Evolutionary conservation across 2,329 filamentous ascomycete genomes (phyloP).

Genomic region (Arthrobotrys sphaeroides): DNA sequence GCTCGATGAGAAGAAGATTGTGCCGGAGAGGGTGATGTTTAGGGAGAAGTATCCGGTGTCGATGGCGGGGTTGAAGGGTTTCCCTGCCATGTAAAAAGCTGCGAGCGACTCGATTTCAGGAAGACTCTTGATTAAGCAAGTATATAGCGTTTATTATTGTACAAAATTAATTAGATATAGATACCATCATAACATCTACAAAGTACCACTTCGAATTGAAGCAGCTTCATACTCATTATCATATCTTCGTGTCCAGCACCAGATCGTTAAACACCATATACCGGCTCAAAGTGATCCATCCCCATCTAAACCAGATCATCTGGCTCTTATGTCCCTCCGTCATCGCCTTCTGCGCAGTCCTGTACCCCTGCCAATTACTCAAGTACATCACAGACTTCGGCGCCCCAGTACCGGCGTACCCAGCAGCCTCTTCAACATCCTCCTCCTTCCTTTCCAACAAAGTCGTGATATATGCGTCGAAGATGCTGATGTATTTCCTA

Average conservation of each 20-base stretch:
- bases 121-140: neutral
- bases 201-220: neutral
- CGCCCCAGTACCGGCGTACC: slow-evolving; percentile 51
- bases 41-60: slow-evolving; percentile 32
- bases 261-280: slow-evolving; percentile 98
- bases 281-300: slow-evolving; percentile 87
- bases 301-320: slow-evolving; percentile 98
- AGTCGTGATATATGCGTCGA: slow-evolving; percentile 80
- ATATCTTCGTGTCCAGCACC: slow-evolving; percentile 65
- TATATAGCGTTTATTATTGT: slow-evolving; percentile 20
- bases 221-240: neutral
- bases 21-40: slow-evolving; percentile 39
- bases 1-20: slow-evolving; percentile 22
- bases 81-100: slow-evolving; percentile 22
- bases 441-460: slow-evolving; percentile 59
- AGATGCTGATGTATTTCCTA: slow-evolving; percentile 81
- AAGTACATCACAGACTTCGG: slow-evolving; percentile 69
- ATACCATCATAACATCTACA: slow-evolving; percentile 24
- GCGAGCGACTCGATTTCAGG: neutral
- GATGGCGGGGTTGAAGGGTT: slow-evolving; percentile 44
- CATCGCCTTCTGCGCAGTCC: slow-evolving; percentile 84
- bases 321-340: slow-evolving; percentile 88
- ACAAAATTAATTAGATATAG: slow-evolving; percentile 5
- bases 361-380: slow-evolving; percentile 71
- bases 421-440: slow-evolving; percentile 7